A percentile compares a stretch with the other conserved stretches of the same genome.
These are phyloP conservation scores for Lasiodiplodia sp. DNA, from an alignment of 2,329 filamentous ascomycete species.

Conservation along the genomic window DNA sequence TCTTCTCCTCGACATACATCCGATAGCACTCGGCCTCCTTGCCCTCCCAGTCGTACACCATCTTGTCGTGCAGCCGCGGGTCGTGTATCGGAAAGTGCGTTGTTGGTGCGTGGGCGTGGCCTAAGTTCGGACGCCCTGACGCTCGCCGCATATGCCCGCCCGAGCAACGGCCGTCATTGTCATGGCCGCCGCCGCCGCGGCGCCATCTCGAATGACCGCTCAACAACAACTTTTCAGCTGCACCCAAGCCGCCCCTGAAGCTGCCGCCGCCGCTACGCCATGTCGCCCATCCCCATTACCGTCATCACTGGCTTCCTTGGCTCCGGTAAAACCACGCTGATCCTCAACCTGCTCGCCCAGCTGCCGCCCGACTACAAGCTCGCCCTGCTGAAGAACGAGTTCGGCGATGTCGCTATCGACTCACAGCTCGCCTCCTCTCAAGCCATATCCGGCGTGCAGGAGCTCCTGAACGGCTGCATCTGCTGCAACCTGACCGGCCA, in stretches of 20 bases:
- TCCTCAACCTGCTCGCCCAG: conserved; percentile 92
- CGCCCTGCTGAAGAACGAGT: conserved; percentile 97
- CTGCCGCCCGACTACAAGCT: conserved; percentile 87
- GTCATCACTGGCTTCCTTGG: conserved; percentile 97
- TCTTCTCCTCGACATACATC: conserved; percentile 49
- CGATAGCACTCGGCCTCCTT: conserved; percentile 64
- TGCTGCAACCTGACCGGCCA: conserved; percentile 98
- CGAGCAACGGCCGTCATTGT: background rate
- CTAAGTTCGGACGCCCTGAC: background rate
- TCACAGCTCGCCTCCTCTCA: conserved; percentile 84
- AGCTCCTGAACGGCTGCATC: conserved; percentile 96
- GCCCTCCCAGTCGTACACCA: conserved; percentile 61
- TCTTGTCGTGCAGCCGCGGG: background rate
- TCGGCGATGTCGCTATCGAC: conserved; percentile 92
- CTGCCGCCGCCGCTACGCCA: background rate
- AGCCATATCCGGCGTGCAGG: conserved; percentile 87
- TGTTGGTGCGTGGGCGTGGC: conserved; percentile 24
- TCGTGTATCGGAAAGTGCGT: conserved; percentile 10
- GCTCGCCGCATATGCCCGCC: no score
- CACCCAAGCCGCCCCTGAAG: background rate
- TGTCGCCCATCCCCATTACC: conserved; percentile 78
- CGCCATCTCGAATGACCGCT: conserved; percentile 5
- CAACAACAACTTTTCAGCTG: conserved; percentile 27
- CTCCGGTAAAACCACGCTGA: conserved; percentile 94
- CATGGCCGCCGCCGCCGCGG: background rate